Conservation (phyloP, 257 asterid genomes). For the Capsicum pubescens region DNA sequence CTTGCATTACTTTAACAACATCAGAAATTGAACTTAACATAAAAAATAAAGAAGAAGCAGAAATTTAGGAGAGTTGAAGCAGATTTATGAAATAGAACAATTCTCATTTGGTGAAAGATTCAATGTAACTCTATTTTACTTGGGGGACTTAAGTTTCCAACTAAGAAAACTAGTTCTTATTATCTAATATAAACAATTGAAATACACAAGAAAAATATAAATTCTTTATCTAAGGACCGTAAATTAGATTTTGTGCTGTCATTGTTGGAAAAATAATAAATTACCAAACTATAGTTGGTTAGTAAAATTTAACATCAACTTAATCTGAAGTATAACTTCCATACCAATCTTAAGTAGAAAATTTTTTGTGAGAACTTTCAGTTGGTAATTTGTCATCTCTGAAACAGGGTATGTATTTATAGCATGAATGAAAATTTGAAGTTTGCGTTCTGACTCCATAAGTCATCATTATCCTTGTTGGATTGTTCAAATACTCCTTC, state of each 20-base stretch:
- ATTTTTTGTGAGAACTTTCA: conserved; percentile 7
- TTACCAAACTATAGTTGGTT: background rate
- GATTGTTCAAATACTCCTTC: conserved; percentile 3
- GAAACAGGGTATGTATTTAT: conserved; percentile 15
- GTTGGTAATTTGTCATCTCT: background rate
- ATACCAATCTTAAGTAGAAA: conserved; percentile 3
- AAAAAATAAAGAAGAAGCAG: background rate
- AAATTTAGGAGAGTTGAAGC: conserved; percentile 14
- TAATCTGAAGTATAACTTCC: conserved; percentile 4
- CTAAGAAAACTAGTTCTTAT: background rate
- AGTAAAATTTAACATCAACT: background rate
- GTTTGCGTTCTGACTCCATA: background rate
- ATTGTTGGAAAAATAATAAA: background rate
- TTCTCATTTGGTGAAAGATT: background rate
- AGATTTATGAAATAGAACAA: conserved; percentile 10
- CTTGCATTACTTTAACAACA: background rate
- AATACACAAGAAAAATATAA: background rate
- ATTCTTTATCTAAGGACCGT: background rate
- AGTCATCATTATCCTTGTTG: background rate
- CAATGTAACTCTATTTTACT: background rate
- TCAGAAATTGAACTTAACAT: background rate
- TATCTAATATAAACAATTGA: conserved; percentile 16
- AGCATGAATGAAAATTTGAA: background rate
- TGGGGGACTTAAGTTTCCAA: background rate
- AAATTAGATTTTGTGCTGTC: conserved; percentile 6